Evolutionary conservation across 441 rosid species (phyloP), one percentile per base, ranked within the genome.

Genomic region (Arabidopsis hybrid): DNA sequence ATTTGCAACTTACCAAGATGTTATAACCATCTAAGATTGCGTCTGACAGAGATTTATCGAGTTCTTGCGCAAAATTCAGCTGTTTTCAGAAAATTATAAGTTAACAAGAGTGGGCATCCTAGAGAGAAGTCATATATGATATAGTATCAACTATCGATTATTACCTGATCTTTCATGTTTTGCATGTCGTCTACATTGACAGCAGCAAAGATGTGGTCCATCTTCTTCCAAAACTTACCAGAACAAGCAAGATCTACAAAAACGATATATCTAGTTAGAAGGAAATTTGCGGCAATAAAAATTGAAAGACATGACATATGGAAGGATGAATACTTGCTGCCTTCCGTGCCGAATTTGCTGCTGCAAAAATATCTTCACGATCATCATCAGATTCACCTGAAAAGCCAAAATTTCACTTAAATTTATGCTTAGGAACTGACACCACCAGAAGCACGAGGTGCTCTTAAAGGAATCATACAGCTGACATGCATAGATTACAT

Each of bases 371-470:
- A 77, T 93, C 97, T 72, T 89, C 97, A 53, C 70, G 90, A 71
- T 93, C 97, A 80, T 92, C 98, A 68, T 90, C 95, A 74, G 93
- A 88, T 79, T 88, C 97, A 75, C 93, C 99, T 96, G 86, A 74
- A 79, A 74, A 52, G 32, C 59, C 74, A 65, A 45, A 50, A 69
- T 34, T 14, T 38, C 49, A 69, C 7, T 38, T 21, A 7, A 40
- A 42, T 36, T 43, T 67, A 50, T 57, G 64, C 71, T 46, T 31
- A 36, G 64, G 68, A 61, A 21, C 26, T 21, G 26, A 21, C 26
- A 61, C n/a, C 57, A 74, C 51, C 21, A 9, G 62, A 75, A 68
- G 68, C 18, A 74, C 43, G 4, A 61, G 71, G 31, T 57, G 60
- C 60, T 46, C 10, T 46, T 50, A 32, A 51, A 36, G 16, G 32